Evolutionary conservation across 164 flowering plant genomes (phyloP).

Genomic region (Brasenia schreberi): DNA sequence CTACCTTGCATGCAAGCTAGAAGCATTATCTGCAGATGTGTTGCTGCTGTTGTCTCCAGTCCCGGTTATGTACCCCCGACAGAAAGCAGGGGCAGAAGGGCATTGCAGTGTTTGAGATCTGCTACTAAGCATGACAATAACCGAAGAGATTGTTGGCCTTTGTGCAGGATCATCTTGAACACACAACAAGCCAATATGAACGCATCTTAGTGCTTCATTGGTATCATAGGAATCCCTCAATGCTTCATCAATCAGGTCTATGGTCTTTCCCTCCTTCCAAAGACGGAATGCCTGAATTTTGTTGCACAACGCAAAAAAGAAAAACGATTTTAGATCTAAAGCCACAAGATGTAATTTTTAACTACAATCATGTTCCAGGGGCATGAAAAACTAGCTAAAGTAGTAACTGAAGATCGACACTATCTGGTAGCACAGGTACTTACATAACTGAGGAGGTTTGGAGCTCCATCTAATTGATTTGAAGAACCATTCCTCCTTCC

Average conservation of each 20-base stretch:
- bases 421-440: too few species aligned
- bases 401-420: too few species aligned
- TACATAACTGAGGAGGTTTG: too few species aligned
- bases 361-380: too few species aligned
- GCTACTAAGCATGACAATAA: conserved; percentile 16
- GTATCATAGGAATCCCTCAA: conserved; percentile 3
- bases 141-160: conserved; percentile 37
- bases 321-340: background rate
- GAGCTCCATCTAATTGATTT: too few species aligned
- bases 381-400: too few species aligned
- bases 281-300: conserved; percentile 34
- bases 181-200: conserved; percentile 39
- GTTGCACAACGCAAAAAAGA: background rate
- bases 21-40: too few species aligned
- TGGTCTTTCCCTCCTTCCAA: conserved; percentile 20
- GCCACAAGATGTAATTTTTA: too few species aligned
- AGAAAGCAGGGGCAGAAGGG: conserved; percentile 18
- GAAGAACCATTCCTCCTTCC: conserved; percentile 9
- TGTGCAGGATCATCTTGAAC: conserved; percentile 30
- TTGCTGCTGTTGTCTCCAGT: too few species aligned
- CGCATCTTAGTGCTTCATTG: conserved; percentile 23
- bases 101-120: conserved; percentile 4
- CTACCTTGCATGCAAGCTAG: too few species aligned
- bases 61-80: too few species aligned
- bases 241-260: conserved; percentile 24